Base-by-base conservation (phyloP, 2,329 filamentous ascomycete species). In the Penicillium sp. region DNA sequence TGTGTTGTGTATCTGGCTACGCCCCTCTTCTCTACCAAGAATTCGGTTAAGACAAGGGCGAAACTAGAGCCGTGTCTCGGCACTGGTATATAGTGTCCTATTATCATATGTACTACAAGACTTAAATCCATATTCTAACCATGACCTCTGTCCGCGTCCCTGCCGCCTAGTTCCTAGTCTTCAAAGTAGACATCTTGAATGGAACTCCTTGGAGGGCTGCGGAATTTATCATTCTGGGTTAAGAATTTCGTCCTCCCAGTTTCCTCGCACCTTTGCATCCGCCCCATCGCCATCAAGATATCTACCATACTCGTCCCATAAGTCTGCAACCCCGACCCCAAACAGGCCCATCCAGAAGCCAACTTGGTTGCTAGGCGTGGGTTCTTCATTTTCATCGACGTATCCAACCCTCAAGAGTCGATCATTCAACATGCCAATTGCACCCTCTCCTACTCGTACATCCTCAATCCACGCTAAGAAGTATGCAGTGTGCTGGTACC, bases 401-500 rank as follows among this genome's bases (percentile, higher is more conserved):
- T 69, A 69, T 17, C 69, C 67, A 21, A 56, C 46, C 9, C 58
- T 53, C 25, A 62, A 41, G 28, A 69, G 45, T 16, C 59, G 56
- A 51, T 69, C 65, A 58, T 69, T 69, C 31, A 69, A 20, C 57
- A 49, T 76, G 72, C 4, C 76, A 69, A 89, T 86, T 85, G 63
- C 93, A 79, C 36, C 64, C 55, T 36, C 79, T 68, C 65, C 85
- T 76, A 47, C 83, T 71, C 64, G 93, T 86, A 67, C 74, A 23
- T 71, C 64, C 68, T 96, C 90, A 32, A 97, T 69, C 70, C 87
- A 95, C 39, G 93, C 83, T 35, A 97, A 68, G 55, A 97, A 97
- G 64, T 87, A 97, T 1, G 83, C 93, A 5, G 91, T 97, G 51
- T 85, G 79, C 70, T 96, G 84, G 67, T 97, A 97, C 0, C 90